phyloP scores from a whole-genome alignment of 768 basidiomycete genomes.

The Phaffia tasmanica region DNA sequence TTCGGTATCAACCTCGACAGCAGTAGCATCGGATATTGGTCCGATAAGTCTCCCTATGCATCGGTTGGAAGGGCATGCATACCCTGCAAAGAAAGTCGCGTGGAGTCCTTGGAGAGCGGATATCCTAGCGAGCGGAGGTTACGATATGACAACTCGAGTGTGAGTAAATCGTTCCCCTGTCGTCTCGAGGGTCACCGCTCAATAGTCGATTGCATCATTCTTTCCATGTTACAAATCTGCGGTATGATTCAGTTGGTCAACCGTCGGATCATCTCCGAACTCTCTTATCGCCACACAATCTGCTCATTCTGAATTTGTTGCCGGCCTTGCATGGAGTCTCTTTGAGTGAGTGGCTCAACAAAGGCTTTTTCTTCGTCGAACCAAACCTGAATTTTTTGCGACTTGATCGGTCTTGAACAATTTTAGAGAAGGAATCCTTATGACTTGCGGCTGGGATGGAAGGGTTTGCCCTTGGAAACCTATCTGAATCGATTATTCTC shows the following conservation, averaged over 20 bases:
- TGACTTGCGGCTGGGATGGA: conserved; percentile 87
- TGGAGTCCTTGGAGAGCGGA: conserved; percentile 17
- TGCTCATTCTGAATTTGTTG: conserved; percentile 87
- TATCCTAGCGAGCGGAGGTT: conserved; percentile 49
- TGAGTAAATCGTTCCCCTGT: conserved; percentile 42
- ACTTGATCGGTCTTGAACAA: conserved; percentile 52
- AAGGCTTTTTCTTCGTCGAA: neutral
- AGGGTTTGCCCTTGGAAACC: conserved; percentile 54
- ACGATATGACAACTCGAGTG: conserved; percentile 94
- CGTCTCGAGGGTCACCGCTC: neutral
- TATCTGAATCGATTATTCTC: no score
- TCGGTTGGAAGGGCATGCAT: conserved; percentile 14
- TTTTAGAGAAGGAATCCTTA: conserved; percentile 77
- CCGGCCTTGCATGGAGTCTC: conserved; percentile 44
- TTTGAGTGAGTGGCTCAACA: conserved; percentile 5
- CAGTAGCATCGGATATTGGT: neutral
- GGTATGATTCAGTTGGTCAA: conserved; percentile 54
- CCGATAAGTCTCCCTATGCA: conserved; percentile 6
- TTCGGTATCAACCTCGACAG: neutral
- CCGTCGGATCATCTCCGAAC: conserved; percentile 40
- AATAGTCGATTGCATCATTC: no score
- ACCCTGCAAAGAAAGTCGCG: conserved; percentile 11
- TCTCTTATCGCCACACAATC: conserved; percentile 42
- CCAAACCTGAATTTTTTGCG: neutral
- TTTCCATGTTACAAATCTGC: neutral